Evolutionary conservation across 2,329 filamentous ascomycete genomes (phyloP).

Genomic region (Phaeophleospora eucalypticola): DNA sequence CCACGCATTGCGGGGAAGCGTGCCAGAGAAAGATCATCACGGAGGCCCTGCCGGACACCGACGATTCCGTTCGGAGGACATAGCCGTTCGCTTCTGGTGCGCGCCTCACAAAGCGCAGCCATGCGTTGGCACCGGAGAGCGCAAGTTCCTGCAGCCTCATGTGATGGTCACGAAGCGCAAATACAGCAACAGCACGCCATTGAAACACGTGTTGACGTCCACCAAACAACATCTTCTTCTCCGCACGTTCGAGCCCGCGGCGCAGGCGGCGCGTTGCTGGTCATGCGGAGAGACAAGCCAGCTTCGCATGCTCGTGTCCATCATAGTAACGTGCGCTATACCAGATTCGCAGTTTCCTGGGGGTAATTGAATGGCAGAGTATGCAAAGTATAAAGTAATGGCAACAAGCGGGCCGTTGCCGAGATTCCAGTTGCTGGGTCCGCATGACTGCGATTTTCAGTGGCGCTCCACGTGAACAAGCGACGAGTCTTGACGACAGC

Average conservation of each 20-base stretch:
- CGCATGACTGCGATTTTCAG: background rate
- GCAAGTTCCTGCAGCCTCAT: background rate
- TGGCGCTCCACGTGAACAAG: slow-evolving; percentile 3
- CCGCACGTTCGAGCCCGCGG: background rate
- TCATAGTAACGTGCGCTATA: background rate
- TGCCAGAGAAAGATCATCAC: background rate
- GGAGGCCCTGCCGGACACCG: background rate
- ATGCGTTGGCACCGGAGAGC: background rate
- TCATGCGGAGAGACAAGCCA: slow-evolving; percentile 3
- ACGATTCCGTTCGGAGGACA: background rate
- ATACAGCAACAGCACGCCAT: background rate
- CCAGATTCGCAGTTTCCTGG: background rate
- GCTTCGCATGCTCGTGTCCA: background rate
- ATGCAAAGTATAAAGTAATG: slow-evolving; percentile 7
- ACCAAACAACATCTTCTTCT: background rate
- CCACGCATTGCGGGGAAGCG: slow-evolving; percentile 9
- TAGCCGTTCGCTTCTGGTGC: background rate
- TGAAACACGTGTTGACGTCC: slow-evolving; percentile 4
- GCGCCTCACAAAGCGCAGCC: too few relatives aligned
- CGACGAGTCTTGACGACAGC: background rate
- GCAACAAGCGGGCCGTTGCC: slow-evolving; percentile 3
- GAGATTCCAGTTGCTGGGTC: slow-evolving; percentile 7
- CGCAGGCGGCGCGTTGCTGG: background rate
- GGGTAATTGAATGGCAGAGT: background rate
- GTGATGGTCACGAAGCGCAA: too few relatives aligned